Conservation (phyloP, 352 stramenopile species). For the Phytophthora pinifolia region DNA sequence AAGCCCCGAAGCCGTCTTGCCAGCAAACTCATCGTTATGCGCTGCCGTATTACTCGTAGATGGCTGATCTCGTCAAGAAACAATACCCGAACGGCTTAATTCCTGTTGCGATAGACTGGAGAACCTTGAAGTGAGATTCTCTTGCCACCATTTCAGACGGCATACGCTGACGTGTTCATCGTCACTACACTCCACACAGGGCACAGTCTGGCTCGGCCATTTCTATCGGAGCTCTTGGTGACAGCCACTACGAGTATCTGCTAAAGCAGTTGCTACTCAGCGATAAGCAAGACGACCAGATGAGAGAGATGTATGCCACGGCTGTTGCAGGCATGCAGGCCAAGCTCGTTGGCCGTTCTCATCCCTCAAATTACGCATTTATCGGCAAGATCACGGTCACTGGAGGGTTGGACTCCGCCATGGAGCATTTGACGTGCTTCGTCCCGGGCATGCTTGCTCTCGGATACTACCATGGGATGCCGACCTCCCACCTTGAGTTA, state of each 20-base stretch:
- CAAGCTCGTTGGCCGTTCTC: constrained; percentile 40
- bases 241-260: constrained; percentile 80
- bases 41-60: constrained; percentile 17
- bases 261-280: constrained; percentile 74
- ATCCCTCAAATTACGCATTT: constrained; percentile 42
- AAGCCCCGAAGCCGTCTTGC: too few species aligned
- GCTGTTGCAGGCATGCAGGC: constrained; percentile 53
- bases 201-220: constrained; percentile 22
- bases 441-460: constrained; percentile 82
- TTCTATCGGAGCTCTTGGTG: constrained; percentile 57
- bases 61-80: constrained; percentile 27
- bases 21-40: too few species aligned
- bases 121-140: constrained; percentile 21
- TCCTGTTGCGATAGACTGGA: constrained; percentile 42
- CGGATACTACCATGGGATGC: constrained; percentile 56
- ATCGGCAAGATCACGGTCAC: constrained; percentile 39
- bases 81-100: constrained; percentile 46
- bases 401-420: constrained; percentile 35
- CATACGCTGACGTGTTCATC: too few species aligned
- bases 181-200: neutral
- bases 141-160: too few species aligned
- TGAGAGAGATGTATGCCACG: constrained; percentile 54
- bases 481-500: constrained; percentile 52
- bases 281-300: constrained; percentile 44
- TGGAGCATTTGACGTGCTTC: constrained; percentile 91